Conservation (phyloP, 2,329 filamentous ascomycete species). For the Ophiostoma sp. region DNA sequence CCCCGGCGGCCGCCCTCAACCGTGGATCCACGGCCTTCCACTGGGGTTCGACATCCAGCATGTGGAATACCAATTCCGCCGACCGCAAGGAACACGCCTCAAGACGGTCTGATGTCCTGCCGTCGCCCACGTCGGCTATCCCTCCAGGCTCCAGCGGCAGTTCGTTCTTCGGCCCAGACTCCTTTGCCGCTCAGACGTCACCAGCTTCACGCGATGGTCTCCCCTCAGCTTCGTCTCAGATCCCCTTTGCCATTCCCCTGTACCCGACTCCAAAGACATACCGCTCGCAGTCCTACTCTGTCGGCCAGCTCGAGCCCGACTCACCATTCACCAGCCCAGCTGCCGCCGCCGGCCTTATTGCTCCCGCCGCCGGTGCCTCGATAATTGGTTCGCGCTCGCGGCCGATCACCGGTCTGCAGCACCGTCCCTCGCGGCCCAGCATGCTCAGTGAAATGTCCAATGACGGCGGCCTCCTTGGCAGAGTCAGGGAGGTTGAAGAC, state of each 20-base stretch:
- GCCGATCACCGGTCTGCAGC: constrained; percentile 61
- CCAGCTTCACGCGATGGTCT: constrained; percentile 47
- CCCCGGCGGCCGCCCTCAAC: constrained; percentile 43
- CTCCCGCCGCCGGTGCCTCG: constrained; percentile 44
- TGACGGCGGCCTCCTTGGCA: constrained; percentile 57
- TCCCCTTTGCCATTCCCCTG: constrained; percentile 81
- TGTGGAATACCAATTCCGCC: constrained; percentile 60
- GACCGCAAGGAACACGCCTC: constrained; percentile 73
- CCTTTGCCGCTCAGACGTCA: constrained; percentile 45
- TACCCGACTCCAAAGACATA: constrained; percentile 90
- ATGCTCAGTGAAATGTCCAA: constrained; percentile 68
- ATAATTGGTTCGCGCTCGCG: constrained; percentile 47
- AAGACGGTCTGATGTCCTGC: constrained; percentile 67
- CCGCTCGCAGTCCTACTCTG: constrained; percentile 93
- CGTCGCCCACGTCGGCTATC: constrained; percentile 63
- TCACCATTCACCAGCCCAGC: constrained; percentile 62
- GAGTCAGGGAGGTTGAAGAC: constrained; percentile 65
- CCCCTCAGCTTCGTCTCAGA: constrained; percentile 50
- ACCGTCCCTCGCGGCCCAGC: constrained; percentile 73
- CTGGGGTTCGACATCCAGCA: constrained; percentile 62
- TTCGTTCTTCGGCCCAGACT: constrained; percentile 48
- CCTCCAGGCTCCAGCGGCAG: constrained; percentile 42
- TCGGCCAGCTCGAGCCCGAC: constrained; percentile 79
- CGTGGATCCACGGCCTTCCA: constrained; percentile 52
- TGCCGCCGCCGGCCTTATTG: constrained; percentile 35